Percentiles rank a stretch among this genome's conserved stretches.
These are phyloP conservation scores for Acephala macrosclerotiorum DNA, from an alignment of 2,329 filamentous ascomycete species.

Conservation along the genomic window DNA sequence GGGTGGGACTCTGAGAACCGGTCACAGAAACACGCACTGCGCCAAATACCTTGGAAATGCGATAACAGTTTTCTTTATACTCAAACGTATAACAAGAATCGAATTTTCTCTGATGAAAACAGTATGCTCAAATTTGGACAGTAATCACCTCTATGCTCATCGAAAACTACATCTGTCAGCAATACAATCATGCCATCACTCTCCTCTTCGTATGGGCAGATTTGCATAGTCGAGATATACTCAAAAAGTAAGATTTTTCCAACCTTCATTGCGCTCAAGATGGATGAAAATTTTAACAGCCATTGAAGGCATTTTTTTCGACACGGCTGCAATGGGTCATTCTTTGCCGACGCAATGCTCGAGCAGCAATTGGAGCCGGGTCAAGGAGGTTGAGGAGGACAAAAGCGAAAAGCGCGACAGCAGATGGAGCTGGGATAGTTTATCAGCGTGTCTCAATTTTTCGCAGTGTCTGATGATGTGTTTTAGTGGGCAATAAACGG, in stretches of 20 bases:
- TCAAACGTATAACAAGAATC: constrained; percentile 5
- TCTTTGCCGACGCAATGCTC: constrained; percentile 11
- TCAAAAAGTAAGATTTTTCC: constrained; percentile 13
- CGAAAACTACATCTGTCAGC: constrained; percentile 4
- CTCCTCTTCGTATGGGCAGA: background rate
- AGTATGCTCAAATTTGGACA: constrained; percentile 2
- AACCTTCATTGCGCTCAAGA: constrained; percentile 2
- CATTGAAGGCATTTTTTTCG: constrained; percentile 10
- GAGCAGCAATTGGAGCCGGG: constrained; percentile 9
- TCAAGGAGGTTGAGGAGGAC: constrained; percentile 1
- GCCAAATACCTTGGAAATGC: background rate
- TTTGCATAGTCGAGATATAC: constrained; percentile 13
- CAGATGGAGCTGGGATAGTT: constrained; percentile 13
- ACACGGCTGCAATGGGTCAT: background rate
- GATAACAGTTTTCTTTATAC: background rate
- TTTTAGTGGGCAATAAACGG: constrained; percentile 7
- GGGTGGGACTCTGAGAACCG: no score
- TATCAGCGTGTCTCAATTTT: constrained; percentile 13
- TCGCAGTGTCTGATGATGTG: constrained; percentile 12
- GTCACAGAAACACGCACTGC: no score
- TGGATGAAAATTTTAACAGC: constrained; percentile 3
- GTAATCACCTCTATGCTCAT: constrained; percentile 5
- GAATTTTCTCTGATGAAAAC: background rate
- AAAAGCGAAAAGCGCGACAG: background rate
- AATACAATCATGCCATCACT: constrained; percentile 10